phyloP scores from a whole-genome alignment of 2,329 filamentous ascomycete species.

The Penicillium freii region DNA sequence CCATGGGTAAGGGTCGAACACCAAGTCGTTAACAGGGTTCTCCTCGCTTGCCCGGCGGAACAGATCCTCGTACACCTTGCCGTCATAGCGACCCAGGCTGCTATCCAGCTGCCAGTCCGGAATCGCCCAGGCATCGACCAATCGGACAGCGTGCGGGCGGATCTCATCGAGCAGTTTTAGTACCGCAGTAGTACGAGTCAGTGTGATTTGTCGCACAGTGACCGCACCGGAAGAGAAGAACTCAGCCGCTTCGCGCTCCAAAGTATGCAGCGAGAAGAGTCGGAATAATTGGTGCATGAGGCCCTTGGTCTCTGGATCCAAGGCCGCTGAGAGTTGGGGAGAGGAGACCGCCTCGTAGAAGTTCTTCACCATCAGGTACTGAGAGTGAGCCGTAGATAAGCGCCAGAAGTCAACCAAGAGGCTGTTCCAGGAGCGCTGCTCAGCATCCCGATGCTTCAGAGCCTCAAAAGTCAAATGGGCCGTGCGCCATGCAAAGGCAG shows the following conservation, averaged over 20 bases:
- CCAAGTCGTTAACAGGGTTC: conserved; percentile 70
- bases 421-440: conserved; percentile 75
- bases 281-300: conserved; percentile 67
- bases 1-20: conserved; percentile 70
- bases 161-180: conserved; percentile 70
- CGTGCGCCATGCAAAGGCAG: conserved; percentile 72
- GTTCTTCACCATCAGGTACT: conserved; percentile 76
- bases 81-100: conserved; percentile 67
- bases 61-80: conserved; percentile 75
- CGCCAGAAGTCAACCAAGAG: conserved; percentile 76
- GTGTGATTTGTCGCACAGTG: conserved; percentile 69
- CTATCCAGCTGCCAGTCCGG: conserved; percentile 76
- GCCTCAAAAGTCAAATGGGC: conserved; percentile 74
- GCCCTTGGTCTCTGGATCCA: conserved; percentile 57
- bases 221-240: conserved; percentile 70
- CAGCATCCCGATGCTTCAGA: conserved; percentile 68
- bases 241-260: conserved; percentile 67
- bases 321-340: conserved; percentile 50
- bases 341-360: conserved; percentile 69
- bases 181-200: conserved; percentile 65
- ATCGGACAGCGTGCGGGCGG: conserved; percentile 67
- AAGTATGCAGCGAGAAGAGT: conserved; percentile 62
- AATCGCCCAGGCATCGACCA: conserved; percentile 75
- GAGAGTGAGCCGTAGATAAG: conserved; percentile 70
- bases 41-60: conserved; percentile 69